Base-by-base conservation (phyloP, 2,329 filamentous ascomycete species). In the Colletotrichum australisinense region DNA sequence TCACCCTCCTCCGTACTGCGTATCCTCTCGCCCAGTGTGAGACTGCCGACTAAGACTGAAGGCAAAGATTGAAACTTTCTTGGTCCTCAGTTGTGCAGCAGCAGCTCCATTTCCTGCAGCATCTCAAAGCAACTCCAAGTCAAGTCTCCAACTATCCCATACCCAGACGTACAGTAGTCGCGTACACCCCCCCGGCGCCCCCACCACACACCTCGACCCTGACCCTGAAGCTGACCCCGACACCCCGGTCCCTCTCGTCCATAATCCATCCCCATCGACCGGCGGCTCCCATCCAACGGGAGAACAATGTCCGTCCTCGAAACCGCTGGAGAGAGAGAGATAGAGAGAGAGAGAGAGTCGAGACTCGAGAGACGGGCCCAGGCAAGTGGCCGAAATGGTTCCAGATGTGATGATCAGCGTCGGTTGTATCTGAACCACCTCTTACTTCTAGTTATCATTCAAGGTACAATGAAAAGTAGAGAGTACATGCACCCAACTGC, bases 21-120 rank as follows among this genome's bases (percentile, higher is more conserved):
- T 30, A 30, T 30, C 30, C 30, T 30, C 30, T 30, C 8, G 30
- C 2, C 30, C 30, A 30, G 30, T 30, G 8, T 30, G 30, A 30
- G 30, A 30, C 30, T 30, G 30, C 30, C 30, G 30, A 30, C 30
- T 30, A 1, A 30, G 30, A 30, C 3, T 30, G 30, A 30, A 30
- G 30, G 30, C 30, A 46, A n/a, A 49, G 42, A 49, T 49, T n/a
- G 42, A 19, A 49, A n/a, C 16, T 11, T n/a, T 49, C 16, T 42
- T 42, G 14, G 38, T 16, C 38, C 16, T 42, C 38, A 42, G 19
- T 16, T 22, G 53, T 49, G n/a, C 26, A 32, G 30, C 6, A 14
- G 5, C 32, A 5, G 22, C 64, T 12, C 69, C 57, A 24, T 68
- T 30, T 55, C 12, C 38, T 63, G 69, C 69, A 72, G 65, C 30